Conservation (phyloP, 345 rosid genomes). For the Hibiscus mutabilis region DNA sequence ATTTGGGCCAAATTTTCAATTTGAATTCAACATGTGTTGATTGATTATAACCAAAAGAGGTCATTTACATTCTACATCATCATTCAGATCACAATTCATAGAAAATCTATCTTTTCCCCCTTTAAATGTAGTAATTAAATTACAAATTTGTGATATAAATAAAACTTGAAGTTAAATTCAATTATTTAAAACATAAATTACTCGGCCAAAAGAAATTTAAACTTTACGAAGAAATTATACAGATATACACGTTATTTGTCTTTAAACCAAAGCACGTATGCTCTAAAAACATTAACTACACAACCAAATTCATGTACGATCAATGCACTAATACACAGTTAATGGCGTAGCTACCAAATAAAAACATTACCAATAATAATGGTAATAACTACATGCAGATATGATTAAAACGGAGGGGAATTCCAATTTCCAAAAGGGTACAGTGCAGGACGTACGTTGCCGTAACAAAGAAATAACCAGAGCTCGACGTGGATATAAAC, state of each 20-base stretch:
- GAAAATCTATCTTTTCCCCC: too few species aligned
- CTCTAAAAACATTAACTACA: background rate
- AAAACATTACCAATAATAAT: background rate
- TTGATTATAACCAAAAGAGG: too few species aligned
- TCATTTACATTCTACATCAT: too few species aligned
- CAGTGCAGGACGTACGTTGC: background rate
- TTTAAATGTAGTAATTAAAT: too few species aligned
- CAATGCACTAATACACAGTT: background rate
- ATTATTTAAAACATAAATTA: too few species aligned
- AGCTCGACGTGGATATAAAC: background rate
- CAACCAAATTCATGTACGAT: background rate
- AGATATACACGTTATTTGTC: background rate
- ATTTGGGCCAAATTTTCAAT: too few species aligned
- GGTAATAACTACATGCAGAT: background rate
- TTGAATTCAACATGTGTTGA: too few species aligned
- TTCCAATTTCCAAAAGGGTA: background rate
- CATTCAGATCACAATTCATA: too few species aligned
- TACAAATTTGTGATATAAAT: too few species aligned
- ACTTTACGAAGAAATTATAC: too few species aligned
- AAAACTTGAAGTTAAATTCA: too few species aligned
- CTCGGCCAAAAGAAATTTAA: too few species aligned
- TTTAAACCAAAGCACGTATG: background rate
- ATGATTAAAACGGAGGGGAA: background rate
- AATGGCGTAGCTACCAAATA: background rate
- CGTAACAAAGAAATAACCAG: constrained; percentile 2